These are phyloP conservation scores for Coniochaeta sp. DNA, from an alignment of 2,329 filamentous ascomycete species.

Conservation along the genomic window DNA sequence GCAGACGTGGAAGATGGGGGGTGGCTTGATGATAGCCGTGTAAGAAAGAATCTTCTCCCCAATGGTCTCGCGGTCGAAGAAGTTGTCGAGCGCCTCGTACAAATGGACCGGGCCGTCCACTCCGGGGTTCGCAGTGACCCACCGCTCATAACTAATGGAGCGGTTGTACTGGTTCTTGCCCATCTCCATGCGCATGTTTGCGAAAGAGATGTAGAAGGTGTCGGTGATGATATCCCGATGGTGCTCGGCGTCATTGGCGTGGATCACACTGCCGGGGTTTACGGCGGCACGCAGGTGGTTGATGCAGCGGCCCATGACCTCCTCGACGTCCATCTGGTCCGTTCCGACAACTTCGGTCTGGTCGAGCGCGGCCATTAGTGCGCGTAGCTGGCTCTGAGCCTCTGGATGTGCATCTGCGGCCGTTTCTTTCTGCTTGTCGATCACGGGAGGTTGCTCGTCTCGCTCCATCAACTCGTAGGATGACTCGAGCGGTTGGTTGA, in stretches of 20 bases:
- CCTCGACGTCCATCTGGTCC: slow-evolving; percentile 89
- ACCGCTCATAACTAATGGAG: slow-evolving; percentile 51
- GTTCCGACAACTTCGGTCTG: slow-evolving; percentile 26
- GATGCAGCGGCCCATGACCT: slow-evolving; percentile 89
- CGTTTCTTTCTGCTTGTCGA: not conserved
- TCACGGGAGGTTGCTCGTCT: not conserved
- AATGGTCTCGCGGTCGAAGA: slow-evolving; percentile 74
- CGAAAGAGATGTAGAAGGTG: slow-evolving; percentile 55
- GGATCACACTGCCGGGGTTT: slow-evolving; percentile 49
- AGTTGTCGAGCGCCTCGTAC: slow-evolving; percentile 76
- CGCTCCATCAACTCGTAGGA: slow-evolving; percentile 14
- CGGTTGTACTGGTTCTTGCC: slow-evolving; percentile 29
- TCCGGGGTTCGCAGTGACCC: slow-evolving; percentile 53
- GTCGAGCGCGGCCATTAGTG: slow-evolving; percentile 12
- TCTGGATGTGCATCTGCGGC: not conserved
- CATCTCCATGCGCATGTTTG: slow-evolving; percentile 51
- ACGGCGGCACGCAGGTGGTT: slow-evolving; percentile 89
- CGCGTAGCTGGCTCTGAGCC: not conserved
- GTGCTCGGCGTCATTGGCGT: slow-evolving; percentile 39
- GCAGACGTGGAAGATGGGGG: slow-evolving; percentile 81
- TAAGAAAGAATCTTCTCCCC: slow-evolving; percentile 59
- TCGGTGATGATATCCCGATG: slow-evolving; percentile 76
- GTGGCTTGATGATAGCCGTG: slow-evolving; percentile 65
- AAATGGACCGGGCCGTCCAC: slow-evolving; percentile 50
- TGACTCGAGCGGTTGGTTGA: slow-evolving; percentile 32